These are phyloP conservation scores for Ramalina intermedia DNA, from an alignment of 495 filamentous ascomycete species.

Conservation along the genomic window DNA sequence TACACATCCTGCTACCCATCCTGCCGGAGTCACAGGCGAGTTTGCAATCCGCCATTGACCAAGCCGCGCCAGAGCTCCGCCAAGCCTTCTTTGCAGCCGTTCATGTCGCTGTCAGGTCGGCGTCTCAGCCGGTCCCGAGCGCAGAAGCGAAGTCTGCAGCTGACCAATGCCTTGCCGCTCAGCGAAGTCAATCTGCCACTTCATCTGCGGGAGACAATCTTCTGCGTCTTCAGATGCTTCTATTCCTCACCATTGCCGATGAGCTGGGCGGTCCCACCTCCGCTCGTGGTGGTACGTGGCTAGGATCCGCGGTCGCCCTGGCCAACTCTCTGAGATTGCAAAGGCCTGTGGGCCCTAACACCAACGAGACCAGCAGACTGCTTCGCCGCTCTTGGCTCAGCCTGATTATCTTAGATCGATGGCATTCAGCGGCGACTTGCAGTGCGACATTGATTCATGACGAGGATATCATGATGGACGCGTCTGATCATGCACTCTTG, in stretches of 20 bases:
- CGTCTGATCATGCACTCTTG: constrained; percentile 14
- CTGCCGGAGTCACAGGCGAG: not conserved
- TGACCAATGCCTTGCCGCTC: not conserved
- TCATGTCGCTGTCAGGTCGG: not conserved
- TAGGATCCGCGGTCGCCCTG: constrained; percentile 43
- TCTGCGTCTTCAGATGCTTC: constrained; percentile 46
- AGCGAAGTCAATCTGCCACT: not conserved
- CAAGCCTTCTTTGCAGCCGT: not conserved
- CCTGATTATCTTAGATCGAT: constrained; percentile 50
- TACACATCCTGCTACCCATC: not conserved
- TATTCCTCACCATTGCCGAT: constrained; percentile 45
- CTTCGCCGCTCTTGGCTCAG: constrained; percentile 51
- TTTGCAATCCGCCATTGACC: not conserved
- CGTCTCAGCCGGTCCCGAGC: not conserved
- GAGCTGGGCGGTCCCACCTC: constrained; percentile 37
- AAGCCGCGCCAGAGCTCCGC: not conserved
- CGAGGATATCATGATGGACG: constrained; percentile 40
- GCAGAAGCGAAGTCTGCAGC: not conserved
- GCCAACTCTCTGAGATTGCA: constrained; percentile 45
- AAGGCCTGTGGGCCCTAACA: constrained; percentile 30
- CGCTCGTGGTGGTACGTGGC: constrained; percentile 23
- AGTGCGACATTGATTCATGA: constrained; percentile 41
- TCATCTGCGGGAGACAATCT: constrained; percentile 26
- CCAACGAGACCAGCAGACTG: constrained; percentile 38
- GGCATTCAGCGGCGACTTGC: constrained; percentile 44